Evolutionary conservation across 345 rosid genomes (phyloP), one percentile per base, ranked within the genome.

Genomic region (Arabidopsis suecica): DNA sequence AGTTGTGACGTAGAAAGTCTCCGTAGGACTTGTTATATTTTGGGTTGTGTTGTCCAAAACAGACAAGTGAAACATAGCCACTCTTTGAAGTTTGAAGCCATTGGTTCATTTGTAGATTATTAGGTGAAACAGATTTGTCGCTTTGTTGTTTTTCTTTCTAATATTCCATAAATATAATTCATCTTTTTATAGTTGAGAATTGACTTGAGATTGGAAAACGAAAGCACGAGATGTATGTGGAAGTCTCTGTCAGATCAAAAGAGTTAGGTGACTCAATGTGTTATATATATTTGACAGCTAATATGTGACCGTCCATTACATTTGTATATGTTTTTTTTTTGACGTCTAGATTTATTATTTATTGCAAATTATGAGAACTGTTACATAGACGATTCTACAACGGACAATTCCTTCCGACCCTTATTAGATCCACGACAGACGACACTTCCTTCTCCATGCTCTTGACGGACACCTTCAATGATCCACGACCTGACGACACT

Each of bases 121-220:
- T 75, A 12, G 44, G 67, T 75, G 37, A 65, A 5, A 67, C 13
- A 20, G 28, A 75, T 49, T 30, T 75, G 79, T 75, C 72, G 37
- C 9, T 25, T 48, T 28, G 25, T 5, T 36, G 14, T 57, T 1
- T 13, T 12, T 32, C 20, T 53, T 47, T 72, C 9, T 50, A 38
- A 23, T 10, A 45, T 32, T 44, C 2, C 3, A 61, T 20, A 11
- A 38, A 50, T 51, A 37, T 50, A 5, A 50, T 2, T 20, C 0
- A 53, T 54, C 0, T 33, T 33, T 45, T 4, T 34, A 22, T 45
- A 56, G 67, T 58, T 66, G 66, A 20, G 22, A 20, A 20, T 20
- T 20, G 22, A 20, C 22, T 20, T 20, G 22, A 58, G 72, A 36
- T 47, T 74, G 34, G 66, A 47, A 74, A 65, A 65, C 5, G 78